A percentile compares a stretch with the other conserved stretches of the same genome.
Evolutionary conservation across 73 alveolate species (phyloP).

Genomic region (Effrenium voratum): DNA sequence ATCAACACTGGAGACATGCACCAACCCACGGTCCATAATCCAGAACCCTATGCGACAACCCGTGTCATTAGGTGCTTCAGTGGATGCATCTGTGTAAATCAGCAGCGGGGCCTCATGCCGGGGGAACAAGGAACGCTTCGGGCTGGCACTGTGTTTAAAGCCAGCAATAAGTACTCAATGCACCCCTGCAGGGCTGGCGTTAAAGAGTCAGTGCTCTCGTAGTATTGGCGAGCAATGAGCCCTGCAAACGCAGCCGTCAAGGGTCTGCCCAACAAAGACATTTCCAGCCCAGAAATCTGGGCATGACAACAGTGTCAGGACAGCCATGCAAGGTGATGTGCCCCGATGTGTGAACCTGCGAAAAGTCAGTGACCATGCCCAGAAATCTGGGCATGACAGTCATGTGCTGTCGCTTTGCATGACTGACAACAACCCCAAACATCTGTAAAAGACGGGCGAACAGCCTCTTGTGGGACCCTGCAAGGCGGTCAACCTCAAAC

Average conservation of each 20-base stretch:
- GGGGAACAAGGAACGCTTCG: neutral
- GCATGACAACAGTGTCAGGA: neutral
- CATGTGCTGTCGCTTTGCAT: conserved; percentile 16
- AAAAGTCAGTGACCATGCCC: conserved; percentile 26
- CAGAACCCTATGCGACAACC: neutral
- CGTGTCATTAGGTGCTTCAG: neutral
- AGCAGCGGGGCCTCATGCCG: neutral
- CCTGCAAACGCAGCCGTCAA: neutral
- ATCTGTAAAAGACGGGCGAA: neutral
- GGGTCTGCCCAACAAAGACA: neutral
- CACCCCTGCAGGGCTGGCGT: neutral
- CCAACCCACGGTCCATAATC: neutral
- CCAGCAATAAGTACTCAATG: neutral
- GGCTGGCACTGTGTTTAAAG: neutral
- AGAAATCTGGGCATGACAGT: neutral
- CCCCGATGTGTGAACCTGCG: neutral
- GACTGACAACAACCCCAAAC: conserved; percentile 19
- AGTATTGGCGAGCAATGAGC: conserved; percentile 38
- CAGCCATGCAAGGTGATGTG: neutral
- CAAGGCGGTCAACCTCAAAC: neutral
- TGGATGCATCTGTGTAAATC: neutral
- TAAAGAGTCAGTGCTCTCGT: neutral
- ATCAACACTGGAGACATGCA: neutral
- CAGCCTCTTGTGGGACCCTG: neutral
- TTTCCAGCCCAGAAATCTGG: neutral